These are phyloP conservation scores for Komagataella phaffii DNA, from an alignment of 805 yeast genomes.

Conservation along the genomic window DNA sequence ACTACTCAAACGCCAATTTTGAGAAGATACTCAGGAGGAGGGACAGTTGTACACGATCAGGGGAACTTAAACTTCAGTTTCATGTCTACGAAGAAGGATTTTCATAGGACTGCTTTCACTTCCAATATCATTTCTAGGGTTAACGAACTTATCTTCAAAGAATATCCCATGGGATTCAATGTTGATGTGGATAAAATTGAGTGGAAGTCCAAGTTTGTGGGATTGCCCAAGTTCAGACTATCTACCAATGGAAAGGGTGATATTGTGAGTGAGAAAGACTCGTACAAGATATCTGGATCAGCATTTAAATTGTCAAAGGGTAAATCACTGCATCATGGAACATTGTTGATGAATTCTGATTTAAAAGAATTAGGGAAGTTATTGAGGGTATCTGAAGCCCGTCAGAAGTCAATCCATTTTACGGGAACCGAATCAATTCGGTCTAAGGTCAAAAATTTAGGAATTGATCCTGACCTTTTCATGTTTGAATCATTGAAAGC, in stretches of 20 bases:
- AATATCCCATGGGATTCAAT: conserved; percentile 3
- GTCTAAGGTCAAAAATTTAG: conserved; percentile 64
- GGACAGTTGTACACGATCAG: conserved; percentile 87
- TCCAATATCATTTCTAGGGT: conserved; percentile 28
- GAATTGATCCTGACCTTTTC: conserved; percentile 30
- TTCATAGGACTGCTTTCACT: conserved; percentile 46
- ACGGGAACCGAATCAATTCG: conserved; percentile 58
- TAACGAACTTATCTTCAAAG: conserved; percentile 9
- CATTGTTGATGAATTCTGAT: conserved; percentile 69
- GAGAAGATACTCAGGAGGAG: conserved; percentile 87
- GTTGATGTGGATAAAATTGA: neutral
- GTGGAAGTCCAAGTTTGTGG: neutral
- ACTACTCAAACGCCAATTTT: conserved; percentile 47
- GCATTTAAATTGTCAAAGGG: conserved; percentile 81
- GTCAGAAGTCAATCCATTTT: conserved; percentile 11
- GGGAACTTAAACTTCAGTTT: conserved; percentile 84
- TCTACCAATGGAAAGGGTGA: conserved; percentile 70
- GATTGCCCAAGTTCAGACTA: conserved; percentile 16
- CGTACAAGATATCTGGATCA: conserved; percentile 74
- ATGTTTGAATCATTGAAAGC: conserved; percentile 25
- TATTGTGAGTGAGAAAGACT: conserved; percentile 33
- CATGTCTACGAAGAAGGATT: conserved; percentile 48
- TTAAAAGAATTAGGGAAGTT: conserved; percentile 46
- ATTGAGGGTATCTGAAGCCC: conserved; percentile 21
- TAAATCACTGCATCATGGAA: conserved; percentile 88